phyloP scores from a whole-genome alignment of 1,284 basidiomycete species.

The Ganoderma meredithae region DNA sequence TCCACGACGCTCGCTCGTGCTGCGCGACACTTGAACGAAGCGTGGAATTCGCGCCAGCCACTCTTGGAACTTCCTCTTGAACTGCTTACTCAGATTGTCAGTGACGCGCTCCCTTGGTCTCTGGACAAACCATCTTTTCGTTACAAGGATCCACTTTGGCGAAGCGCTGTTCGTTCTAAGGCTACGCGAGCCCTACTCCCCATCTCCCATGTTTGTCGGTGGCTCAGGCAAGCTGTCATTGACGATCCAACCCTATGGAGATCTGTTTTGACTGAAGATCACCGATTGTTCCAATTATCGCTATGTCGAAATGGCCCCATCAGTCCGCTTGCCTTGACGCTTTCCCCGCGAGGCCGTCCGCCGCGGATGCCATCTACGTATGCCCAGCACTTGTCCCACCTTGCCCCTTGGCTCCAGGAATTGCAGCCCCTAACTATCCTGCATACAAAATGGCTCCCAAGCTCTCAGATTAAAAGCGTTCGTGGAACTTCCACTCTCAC shows the following conservation, averaged over 20 bases:
- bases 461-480: neutral
- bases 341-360: neutral
- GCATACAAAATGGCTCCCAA: neutral
- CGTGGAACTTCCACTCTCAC: neutral
- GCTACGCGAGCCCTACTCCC: neutral
- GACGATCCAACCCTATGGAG: neutral
- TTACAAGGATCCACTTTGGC: neutral
- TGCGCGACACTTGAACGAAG: neutral
- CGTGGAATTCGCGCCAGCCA: neutral
- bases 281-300: neutral
- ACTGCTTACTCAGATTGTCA: neutral
- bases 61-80: neutral
- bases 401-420: neutral
- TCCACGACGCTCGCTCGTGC: neutral
- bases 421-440: neutral
- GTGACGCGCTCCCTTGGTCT: neutral
- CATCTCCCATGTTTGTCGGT: neutral
- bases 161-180: neutral
- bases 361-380: neutral
- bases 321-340: neutral
- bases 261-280: neutral
- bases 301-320: neutral
- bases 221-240: neutral
- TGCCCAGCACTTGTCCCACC: neutral
- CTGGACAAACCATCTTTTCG: neutral